Evolutionary conservation across 345 rosid genomes (phyloP).

Genomic region (Rubroshorea leprosula): DNA sequence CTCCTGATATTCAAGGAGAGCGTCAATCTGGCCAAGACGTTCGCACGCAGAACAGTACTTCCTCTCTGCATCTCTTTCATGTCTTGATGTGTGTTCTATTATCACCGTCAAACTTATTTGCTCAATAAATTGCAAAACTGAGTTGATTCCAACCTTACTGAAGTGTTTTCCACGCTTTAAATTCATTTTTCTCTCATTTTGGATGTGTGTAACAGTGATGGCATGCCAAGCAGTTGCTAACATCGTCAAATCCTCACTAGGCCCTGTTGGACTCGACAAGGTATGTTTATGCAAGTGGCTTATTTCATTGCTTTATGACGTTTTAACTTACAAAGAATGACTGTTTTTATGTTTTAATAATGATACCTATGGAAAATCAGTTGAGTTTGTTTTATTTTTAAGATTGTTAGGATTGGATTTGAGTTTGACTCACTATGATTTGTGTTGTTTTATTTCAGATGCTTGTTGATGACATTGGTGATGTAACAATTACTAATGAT

Average conservation of each 20-base stretch:
- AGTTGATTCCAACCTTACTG: neutral
- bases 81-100: neutral
- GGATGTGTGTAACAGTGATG: slow-evolving; percentile 43
- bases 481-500: slow-evolving; percentile 89
- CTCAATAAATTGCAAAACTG: neutral
- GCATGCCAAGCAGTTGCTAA: slow-evolving; percentile 95
- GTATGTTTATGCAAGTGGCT: no score
- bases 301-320: no score
- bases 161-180: slow-evolving; percentile 2
- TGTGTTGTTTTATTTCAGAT: slow-evolving; percentile 37
- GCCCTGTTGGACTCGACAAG: slow-evolving; percentile 99
- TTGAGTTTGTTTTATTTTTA: no score
- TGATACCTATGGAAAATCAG: no score
- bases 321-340: neutral
- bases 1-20: slow-evolving; percentile 85
- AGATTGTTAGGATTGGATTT: no score
- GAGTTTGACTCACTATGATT: neutral
- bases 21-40: slow-evolving; percentile 95
- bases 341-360: no score
- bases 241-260: slow-evolving; percentile 90
- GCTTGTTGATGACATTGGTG: slow-evolving; percentile 97
- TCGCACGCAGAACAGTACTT: slow-evolving; percentile 84
- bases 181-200: neutral
- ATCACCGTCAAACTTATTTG: neutral
- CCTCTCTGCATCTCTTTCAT: neutral